Conservation (phyloP, 306 rosid species). For the Cyamopsis tetragonoloba region DNA sequence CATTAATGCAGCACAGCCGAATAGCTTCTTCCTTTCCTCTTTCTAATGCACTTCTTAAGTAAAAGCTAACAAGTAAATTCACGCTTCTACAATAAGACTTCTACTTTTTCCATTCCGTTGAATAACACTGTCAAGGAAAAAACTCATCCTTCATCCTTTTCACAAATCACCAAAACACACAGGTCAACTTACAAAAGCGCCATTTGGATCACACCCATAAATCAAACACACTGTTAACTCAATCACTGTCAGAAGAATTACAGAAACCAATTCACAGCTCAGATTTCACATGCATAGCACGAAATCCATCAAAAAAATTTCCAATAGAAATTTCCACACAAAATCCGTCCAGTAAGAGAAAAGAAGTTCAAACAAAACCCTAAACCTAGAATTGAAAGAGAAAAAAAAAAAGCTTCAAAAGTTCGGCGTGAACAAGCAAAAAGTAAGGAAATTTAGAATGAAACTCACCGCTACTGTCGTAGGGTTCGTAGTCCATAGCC, state of each 20-base stretch:
- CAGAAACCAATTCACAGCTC: background rate
- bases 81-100: background rate
- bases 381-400: slow-evolving; percentile 22
- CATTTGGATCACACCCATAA: background rate
- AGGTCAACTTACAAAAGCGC: background rate
- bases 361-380: slow-evolving; percentile 19
- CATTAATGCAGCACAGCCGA: background rate
- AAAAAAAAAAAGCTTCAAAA: background rate
- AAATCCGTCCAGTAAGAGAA: background rate
- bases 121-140: background rate
- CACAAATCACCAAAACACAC: background rate
- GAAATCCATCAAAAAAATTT: slow-evolving; percentile 12
- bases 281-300: slow-evolving; percentile 5
- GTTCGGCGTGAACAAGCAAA: slow-evolving; percentile 1
- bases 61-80: slow-evolving; percentile 2
- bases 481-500: slow-evolving; percentile 95
- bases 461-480: slow-evolving; percentile 89
- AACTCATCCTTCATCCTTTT: background rate
- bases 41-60: background rate
- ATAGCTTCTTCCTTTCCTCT: background rate
- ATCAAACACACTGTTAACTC: background rate
- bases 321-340: slow-evolving; percentile 9
- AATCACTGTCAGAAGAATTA: background rate
- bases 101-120: background rate
- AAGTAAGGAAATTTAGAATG: slow-evolving; percentile 2